Conservation (phyloP, 306 rosid genomes). For the Corylus avellana region DNA sequence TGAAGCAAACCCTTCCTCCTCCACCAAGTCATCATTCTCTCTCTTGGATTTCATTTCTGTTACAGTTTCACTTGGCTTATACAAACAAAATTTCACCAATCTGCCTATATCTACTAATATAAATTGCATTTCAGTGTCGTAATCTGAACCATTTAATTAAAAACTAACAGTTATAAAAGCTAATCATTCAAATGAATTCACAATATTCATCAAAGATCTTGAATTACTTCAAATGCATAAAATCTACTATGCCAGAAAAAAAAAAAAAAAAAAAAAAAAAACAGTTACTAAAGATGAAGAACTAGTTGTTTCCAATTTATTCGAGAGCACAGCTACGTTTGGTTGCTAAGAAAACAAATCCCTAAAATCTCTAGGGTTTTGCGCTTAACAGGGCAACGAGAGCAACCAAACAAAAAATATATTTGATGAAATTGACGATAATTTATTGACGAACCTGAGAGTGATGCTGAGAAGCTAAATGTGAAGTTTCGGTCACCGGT, state of each 20-base stretch:
- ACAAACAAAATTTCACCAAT: not conserved
- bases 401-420: not conserved
- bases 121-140: too few species aligned
- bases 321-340: not conserved
- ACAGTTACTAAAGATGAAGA: not conserved
- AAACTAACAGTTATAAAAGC: too few species aligned
- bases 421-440: not conserved
- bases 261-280: not conserved
- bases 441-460: not conserved
- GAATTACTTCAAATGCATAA: not conserved
- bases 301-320: not conserved
- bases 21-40: slow-evolving; percentile 19
- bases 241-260: not conserved
- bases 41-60: slow-evolving; percentile 38
- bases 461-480: not conserved
- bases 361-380: not conserved
- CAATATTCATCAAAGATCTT: too few species aligned
- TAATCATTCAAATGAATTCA: too few species aligned
- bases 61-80: not conserved
- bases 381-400: not conserved
- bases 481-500: not conserved
- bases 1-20: slow-evolving; percentile 19
- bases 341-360: not conserved
- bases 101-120: not conserved
- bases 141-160: too few species aligned